phyloP scores from a whole-genome alignment of 345 rosid species.

The Eucalyptus fibrosa region DNA sequence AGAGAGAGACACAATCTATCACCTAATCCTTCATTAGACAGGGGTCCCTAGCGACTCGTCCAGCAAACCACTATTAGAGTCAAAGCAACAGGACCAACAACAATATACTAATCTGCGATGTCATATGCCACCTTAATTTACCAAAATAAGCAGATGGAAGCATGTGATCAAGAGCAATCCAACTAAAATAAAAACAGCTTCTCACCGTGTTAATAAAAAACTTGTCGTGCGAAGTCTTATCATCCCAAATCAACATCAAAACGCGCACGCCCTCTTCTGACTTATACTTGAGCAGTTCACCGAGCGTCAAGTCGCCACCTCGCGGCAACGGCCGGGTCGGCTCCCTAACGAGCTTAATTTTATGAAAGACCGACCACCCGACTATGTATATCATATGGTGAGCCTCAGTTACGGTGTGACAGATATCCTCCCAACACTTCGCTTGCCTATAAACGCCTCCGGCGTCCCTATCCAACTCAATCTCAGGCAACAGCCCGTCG shows the following conservation, averaged over 20 bases:
- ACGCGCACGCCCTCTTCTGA: conserved; percentile 93
- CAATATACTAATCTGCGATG: background rate
- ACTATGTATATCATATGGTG: conserved; percentile 81
- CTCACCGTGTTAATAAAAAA: conserved; percentile 55
- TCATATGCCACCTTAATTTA: background rate
- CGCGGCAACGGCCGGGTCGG: conserved; percentile 57
- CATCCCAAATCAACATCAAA: conserved; percentile 84
- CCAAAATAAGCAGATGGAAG: background rate
- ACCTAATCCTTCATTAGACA: background rate
- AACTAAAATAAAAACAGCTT: background rate
- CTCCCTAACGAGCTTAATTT: conserved; percentile 75
- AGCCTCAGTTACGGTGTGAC: conserved; percentile 77
- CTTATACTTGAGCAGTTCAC: conserved; percentile 88
- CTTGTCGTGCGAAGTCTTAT: conserved; percentile 81
- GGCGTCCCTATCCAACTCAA: conserved; percentile 20
- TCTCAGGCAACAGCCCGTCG: conserved; percentile 32
- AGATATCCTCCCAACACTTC: conserved; percentile 91
- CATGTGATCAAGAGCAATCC: background rate
- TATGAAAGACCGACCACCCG: conserved; percentile 89
- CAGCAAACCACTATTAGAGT: background rate
- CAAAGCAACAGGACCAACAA: background rate
- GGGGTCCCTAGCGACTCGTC: background rate
- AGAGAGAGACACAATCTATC: background rate
- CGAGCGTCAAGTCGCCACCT: conserved; percentile 80
- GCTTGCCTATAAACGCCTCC: conserved; percentile 34